Conservation (phyloP, 78 protist species). For the Andalucia godoyi region DNA sequence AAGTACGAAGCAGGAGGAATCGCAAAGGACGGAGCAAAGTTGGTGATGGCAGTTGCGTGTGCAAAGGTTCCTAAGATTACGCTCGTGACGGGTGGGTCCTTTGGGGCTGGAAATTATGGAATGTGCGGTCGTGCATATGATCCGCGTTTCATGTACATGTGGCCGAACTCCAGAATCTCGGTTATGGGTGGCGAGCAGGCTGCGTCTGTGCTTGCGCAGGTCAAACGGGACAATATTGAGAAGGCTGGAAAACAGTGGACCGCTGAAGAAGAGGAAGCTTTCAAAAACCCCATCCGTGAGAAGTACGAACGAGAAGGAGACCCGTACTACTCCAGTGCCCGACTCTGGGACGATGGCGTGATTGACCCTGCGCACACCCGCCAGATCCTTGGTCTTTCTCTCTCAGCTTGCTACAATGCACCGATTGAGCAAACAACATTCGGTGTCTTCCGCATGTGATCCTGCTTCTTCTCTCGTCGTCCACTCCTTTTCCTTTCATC, state of each 20-base stretch:
- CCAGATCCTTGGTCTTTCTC: constrained; percentile 57
- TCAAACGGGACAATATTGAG: constrained; percentile 29
- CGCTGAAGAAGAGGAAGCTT: background rate
- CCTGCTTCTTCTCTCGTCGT: no score
- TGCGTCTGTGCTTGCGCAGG: constrained; percentile 37
- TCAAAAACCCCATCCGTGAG: constrained; percentile 38
- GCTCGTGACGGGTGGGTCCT: constrained; percentile 85
- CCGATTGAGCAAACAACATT: constrained; percentile 34
- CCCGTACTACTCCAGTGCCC: constrained; percentile 72
- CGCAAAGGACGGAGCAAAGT: constrained; percentile 93
- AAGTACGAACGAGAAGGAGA: constrained; percentile 76
- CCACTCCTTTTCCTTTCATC: no score
- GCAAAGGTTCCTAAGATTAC: constrained; percentile 92
- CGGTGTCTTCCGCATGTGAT: constrained; percentile 84
- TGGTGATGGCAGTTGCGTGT: constrained; percentile 91
- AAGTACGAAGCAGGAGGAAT: constrained; percentile 71
- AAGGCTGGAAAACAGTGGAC: constrained; percentile 12
- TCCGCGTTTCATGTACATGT: constrained; percentile 87
- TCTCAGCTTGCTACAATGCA: constrained; percentile 51
- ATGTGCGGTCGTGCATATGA: constrained; percentile 81
- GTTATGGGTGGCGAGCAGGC: constrained; percentile 98
- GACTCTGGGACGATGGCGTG: constrained; percentile 95
- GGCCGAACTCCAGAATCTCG: constrained; percentile 88
- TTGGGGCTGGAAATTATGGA: constrained; percentile 96
- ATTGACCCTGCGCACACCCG: constrained; percentile 62